Evolutionary conservation across 148 eudicot species (phyloP).

Genomic region (Salicornia ramosissima): DNA sequence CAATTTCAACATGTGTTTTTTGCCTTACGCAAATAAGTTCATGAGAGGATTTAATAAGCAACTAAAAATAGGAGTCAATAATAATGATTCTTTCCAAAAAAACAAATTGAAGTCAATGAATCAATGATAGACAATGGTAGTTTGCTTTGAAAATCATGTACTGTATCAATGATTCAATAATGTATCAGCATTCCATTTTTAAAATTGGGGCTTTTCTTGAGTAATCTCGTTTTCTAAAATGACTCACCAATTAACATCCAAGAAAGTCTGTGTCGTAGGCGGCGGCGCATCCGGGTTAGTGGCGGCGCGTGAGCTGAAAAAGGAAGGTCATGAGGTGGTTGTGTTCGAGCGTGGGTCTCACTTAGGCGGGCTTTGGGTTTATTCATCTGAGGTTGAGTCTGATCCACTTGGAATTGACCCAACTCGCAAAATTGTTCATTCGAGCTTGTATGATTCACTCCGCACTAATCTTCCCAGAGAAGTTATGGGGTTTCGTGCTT

Average conservation of each 20-base stretch:
- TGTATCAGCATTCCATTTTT: no score
- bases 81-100: no score
- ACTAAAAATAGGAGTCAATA: no score
- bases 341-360: conserved; percentile 52
- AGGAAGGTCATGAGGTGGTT: conserved; percentile 68
- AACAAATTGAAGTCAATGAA: no score
- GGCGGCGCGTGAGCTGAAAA: conserved; percentile 69
- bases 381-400: conserved; percentile 48
- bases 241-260: conserved; percentile 20
- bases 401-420: conserved; percentile 65
- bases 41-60: no score
- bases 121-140: no score
- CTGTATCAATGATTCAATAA: no score
- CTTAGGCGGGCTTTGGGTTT: conserved; percentile 78
- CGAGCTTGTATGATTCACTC: conserved; percentile 69
- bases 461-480: conserved; percentile 72
- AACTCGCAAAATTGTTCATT: conserved; percentile 41
- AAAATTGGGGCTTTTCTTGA: no score
- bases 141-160: no score
- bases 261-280: conserved; percentile 72
- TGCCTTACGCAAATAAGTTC: no score
- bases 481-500: conserved; percentile 66
- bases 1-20: no score
- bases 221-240: conserved; percentile 14
- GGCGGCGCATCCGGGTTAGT: conserved; percentile 75